phyloP scores from a whole-genome alignment of 345 rosid genomes.

The Rhodamnia rubescens region DNA sequence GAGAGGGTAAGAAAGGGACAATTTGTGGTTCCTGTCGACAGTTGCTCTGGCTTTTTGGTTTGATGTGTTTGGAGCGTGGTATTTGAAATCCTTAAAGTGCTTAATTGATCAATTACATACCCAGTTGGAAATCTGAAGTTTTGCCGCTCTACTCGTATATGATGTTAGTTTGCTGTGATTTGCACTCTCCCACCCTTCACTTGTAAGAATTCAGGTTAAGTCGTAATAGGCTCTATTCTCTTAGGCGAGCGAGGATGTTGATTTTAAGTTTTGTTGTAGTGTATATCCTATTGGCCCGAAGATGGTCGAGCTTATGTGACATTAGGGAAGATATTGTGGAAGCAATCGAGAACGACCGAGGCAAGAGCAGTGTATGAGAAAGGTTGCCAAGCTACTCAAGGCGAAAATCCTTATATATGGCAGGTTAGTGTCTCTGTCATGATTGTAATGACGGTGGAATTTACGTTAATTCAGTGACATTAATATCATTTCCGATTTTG shows the following conservation, averaged over 20 bases:
- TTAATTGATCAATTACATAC: not conserved
- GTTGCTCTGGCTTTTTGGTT: not conserved
- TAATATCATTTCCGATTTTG: not conserved
- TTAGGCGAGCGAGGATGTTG: not conserved
- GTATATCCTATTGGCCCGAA: conserved; percentile 85
- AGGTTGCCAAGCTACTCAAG: conserved; percentile 92
- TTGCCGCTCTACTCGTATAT: not conserved
- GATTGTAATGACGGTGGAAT: not conserved
- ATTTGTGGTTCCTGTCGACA: not conserved
- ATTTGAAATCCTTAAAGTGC: not conserved
- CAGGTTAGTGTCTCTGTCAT: conserved; percentile 36
- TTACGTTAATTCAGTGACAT: not conserved
- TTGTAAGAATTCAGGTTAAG: not conserved
- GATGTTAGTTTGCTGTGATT: not conserved
- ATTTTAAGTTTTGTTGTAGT: conserved; percentile 20
- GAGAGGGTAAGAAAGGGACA: conserved; percentile 40
- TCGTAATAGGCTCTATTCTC: not conserved
- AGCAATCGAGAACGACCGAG: conserved; percentile 52
- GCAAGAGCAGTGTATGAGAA: conserved; percentile 72
- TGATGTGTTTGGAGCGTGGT: not conserved
- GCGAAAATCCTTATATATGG: conserved; percentile 97
- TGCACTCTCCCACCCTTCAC: not conserved
- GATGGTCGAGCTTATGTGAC: conserved; percentile 92
- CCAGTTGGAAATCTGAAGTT: not conserved
- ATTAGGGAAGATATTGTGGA: conserved; percentile 65